Percentiles rank a stretch among this genome's conserved stretches.
Conservation (phyloP, 2,329 filamentous ascomycete species). For the Cadophora sp. region DNA sequence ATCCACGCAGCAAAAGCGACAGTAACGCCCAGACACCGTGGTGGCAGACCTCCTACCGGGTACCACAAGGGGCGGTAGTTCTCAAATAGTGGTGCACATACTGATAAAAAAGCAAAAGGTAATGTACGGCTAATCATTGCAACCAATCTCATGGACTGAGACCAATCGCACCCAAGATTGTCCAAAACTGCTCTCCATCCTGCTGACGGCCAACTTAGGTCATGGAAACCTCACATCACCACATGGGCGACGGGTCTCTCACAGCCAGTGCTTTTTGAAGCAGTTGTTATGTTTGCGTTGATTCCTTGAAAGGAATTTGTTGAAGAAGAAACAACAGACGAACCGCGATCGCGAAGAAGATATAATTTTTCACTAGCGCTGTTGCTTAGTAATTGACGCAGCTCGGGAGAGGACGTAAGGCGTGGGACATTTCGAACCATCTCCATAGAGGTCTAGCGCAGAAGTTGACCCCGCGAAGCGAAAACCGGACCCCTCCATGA, state of each 20-base stretch:
- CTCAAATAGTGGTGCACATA: background rate
- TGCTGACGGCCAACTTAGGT: slow-evolving; percentile 44
- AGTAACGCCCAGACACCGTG: background rate
- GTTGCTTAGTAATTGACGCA: background rate
- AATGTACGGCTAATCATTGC: slow-evolving; percentile 46
- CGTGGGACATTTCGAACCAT: background rate
- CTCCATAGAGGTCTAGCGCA: background rate
- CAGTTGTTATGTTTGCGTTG: slow-evolving; percentile 30
- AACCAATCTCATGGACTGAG: slow-evolving; percentile 40
- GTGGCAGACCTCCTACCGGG: too few relatives aligned
- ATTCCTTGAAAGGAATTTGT: slow-evolving; percentile 21
- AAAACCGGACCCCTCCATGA: background rate
- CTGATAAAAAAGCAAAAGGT: background rate
- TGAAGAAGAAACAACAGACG: slow-evolving; percentile 6
- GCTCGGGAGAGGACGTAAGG: background rate
- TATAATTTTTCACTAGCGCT: slow-evolving; percentile 10
- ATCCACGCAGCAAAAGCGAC: background rate
- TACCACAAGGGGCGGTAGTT: background rate
- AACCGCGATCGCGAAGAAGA: background rate
- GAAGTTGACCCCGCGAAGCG: slow-evolving; percentile 15
- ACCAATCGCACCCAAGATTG: slow-evolving; percentile 45
- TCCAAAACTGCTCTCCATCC: slow-evolving; percentile 43
- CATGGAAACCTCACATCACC: slow-evolving; percentile 44
- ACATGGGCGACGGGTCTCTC: slow-evolving; percentile 43
- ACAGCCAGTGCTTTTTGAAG: slow-evolving; percentile 44